phyloP scores from a whole-genome alignment of 305 asterid species.

The Solanum aculeatissimum region DNA sequence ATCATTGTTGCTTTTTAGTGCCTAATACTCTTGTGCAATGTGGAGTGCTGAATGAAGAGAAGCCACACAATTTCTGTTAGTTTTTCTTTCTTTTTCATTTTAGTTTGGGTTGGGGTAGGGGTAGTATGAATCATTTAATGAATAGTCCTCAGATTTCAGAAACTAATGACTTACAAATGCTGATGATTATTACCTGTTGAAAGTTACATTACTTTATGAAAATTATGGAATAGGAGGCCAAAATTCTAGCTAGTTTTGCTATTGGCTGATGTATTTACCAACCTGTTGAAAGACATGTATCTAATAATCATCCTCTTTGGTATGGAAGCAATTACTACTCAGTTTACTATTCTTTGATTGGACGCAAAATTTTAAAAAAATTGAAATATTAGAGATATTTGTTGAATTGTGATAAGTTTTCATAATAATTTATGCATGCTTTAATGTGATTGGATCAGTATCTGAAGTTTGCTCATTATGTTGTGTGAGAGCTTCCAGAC shows the following conservation, averaged over 20 bases:
- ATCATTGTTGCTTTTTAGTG: background rate
- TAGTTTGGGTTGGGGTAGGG: background rate
- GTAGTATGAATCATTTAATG: background rate
- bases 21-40: background rate
- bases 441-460: background rate
- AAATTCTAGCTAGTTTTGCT: background rate
- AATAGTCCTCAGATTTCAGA: background rate
- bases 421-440: too few species aligned
- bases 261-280: background rate
- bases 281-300: background rate
- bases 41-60: background rate
- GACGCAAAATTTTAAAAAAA: too few species aligned
- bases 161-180: background rate
- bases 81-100: background rate
- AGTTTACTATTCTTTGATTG: too few species aligned
- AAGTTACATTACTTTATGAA: background rate
- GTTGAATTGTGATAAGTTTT: too few species aligned
- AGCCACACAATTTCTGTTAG: background rate
- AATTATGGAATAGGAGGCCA: background rate
- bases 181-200: background rate
- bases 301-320: background rate
- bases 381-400: too few species aligned
- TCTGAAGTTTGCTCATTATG: background rate
- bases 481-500: background rate
- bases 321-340: background rate